phyloP scores from a whole-genome alignment of 169 alveolate genomes.

The Plasmodium gonderi region DNA sequence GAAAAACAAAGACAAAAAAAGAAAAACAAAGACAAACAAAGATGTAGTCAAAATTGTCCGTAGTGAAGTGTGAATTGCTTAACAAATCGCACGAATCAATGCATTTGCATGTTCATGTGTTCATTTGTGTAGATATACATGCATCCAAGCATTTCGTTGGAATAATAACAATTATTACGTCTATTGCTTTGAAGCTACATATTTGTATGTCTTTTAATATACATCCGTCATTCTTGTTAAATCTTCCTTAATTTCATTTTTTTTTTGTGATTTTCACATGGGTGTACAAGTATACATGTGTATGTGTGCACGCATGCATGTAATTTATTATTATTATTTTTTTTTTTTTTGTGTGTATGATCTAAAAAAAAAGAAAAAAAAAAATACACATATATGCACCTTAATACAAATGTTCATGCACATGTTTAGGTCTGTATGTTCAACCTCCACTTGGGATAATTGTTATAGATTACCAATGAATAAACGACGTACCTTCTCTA shows the following conservation, averaged over 20 bases:
- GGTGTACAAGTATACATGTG: not conserved
- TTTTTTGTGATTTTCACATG: no score
- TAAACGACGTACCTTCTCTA: not conserved
- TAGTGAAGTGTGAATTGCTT: not conserved
- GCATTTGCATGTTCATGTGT: not conserved
- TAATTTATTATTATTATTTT: not conserved
- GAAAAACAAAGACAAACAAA: not conserved
- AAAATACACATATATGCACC: not conserved
- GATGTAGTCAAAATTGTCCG: not conserved
- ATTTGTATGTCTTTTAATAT: not conserved
- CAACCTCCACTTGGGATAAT: not conserved
- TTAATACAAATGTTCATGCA: not conserved
- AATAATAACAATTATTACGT: not conserved
- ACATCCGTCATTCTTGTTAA: not conserved
- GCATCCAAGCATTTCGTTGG: not conserved
- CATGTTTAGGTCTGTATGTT: not conserved
- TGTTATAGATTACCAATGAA: not conserved
- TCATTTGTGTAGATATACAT: not conserved
- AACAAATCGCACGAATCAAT: not conserved
- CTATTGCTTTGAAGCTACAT: not conserved
- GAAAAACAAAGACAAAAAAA: not conserved
- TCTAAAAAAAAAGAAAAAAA: not conserved
- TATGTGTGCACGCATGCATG: no score
- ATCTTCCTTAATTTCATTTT: not conserved
- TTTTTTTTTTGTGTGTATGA: not conserved